A percentile compares a stretch with the other conserved stretches of the same genome.
phyloP scores from a whole-genome alignment of 441 rosid species.

The Pelargonium citronellum region DNA sequence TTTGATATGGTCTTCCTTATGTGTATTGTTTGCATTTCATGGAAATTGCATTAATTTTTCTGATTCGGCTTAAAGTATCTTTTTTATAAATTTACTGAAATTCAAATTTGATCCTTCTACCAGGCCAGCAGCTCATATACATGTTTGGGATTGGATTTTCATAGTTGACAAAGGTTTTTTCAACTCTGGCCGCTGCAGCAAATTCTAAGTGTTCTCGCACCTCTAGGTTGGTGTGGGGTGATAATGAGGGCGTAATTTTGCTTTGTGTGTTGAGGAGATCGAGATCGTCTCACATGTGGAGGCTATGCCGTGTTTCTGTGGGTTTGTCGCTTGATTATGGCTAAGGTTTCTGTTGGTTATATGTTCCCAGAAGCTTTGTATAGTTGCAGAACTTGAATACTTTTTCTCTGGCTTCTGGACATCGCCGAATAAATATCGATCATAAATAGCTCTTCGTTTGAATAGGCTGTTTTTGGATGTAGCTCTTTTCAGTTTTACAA shows the following conservation, averaged over 20 bases:
- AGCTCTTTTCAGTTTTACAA: constrained; percentile 26
- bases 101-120: neutral
- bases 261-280: constrained; percentile 62
- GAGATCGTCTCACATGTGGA: constrained; percentile 76
- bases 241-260: constrained; percentile 39
- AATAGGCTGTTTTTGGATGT: constrained; percentile 24
- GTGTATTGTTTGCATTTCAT: neutral
- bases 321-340: constrained; percentile 89
- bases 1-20: neutral
- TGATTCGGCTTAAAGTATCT: neutral
- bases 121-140: constrained; percentile 39
- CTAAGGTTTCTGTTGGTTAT: constrained; percentile 40
- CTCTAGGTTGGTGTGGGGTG: constrained; percentile 88
- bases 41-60: neutral
- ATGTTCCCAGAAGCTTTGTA: constrained; percentile 25
- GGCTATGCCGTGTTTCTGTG: constrained; percentile 74
- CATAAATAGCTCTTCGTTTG: constrained; percentile 20
- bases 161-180: constrained; percentile 41
- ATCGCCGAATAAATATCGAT: constrained; percentile 18
- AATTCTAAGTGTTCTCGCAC: constrained; percentile 67
- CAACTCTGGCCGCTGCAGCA: constrained; percentile 97
- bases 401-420: constrained; percentile 27
- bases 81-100: neutral
- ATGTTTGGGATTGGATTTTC: constrained; percentile 34
- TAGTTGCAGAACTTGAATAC: constrained; percentile 20